A percentile compares a stretch with the other conserved stretches of the same genome.
These are phyloP conservation scores for Linaria vulgaris DNA, from an alignment of 257 asterid genomes.

Conservation along the genomic window DNA sequence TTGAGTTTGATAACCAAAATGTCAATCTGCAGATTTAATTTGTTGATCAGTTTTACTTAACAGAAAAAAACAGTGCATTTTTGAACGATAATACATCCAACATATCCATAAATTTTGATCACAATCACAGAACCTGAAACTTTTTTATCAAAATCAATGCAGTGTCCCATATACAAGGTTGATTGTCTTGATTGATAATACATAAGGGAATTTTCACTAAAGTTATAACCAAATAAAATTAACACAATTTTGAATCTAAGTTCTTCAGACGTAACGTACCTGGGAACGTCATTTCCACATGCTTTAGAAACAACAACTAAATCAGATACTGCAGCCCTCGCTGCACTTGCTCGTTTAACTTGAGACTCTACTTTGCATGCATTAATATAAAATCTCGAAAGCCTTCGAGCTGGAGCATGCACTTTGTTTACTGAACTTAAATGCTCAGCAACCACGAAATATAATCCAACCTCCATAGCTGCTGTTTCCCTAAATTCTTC, in stretches of 20 bases:
- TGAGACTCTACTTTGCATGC: conserved; percentile 56
- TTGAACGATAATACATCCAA: no score
- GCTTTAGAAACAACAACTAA: conserved; percentile 83
- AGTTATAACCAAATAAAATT: neutral
- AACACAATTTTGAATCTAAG: neutral
- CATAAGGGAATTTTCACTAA: neutral
- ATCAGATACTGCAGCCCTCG: conserved; percentile 80
- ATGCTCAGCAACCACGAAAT: conserved; percentile 80
- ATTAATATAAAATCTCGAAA: conserved; percentile 70
- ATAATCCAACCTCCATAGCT: conserved; percentile 74
- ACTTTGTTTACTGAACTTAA: conserved; percentile 72
- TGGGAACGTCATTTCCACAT: conserved; percentile 90
- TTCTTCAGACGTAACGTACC: conserved; percentile 39
- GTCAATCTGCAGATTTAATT: no score
- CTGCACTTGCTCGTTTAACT: conserved; percentile 74
- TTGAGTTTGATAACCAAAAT: no score
- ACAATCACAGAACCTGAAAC: neutral
- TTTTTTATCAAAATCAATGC: no score
- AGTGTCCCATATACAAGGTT: no score
- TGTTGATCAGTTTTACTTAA: conserved; percentile 43
- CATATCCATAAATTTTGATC: no score
- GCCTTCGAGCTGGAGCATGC: conserved; percentile 88
- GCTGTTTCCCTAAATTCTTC: conserved; percentile 86
- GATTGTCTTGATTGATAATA: neutral
- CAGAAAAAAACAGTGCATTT: neutral